Percentiles rank a stretch among this genome's conserved stretches.
These are phyloP conservation scores for Chaetomium tenue DNA, from an alignment of 495 filamentous ascomycete genomes.

Conservation along the genomic window DNA sequence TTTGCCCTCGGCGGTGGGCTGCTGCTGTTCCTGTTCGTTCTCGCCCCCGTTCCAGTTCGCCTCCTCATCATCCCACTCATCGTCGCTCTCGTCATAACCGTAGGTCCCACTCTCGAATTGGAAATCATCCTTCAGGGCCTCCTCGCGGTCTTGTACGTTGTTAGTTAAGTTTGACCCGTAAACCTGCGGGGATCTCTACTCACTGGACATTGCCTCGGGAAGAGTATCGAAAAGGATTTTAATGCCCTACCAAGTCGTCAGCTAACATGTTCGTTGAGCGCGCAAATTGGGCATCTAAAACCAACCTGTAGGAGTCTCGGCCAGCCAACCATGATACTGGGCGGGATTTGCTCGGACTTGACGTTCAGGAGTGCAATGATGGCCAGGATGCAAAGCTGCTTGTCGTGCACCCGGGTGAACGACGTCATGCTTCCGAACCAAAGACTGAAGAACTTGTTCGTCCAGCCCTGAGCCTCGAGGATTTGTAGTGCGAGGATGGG, in stretches of 20 bases:
- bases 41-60: constrained; percentile 55
- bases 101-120: constrained; percentile 65
- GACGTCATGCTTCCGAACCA: constrained; percentile 97
- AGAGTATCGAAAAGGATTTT: constrained; percentile 88
- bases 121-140: constrained; percentile 88
- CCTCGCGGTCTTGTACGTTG: constrained; percentile 68
- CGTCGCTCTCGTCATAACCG: constrained; percentile 74
- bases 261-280: not conserved
- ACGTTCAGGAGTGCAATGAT: constrained; percentile 82
- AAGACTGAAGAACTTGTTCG: constrained; percentile 98
- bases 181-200: constrained; percentile 29
- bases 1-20: constrained; percentile 62
- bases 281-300: not conserved
- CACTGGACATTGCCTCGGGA: constrained; percentile 80
- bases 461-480: constrained; percentile 87
- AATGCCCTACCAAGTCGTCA: constrained; percentile 56
- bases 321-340: constrained; percentile 92
- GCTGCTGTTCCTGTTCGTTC: constrained; percentile 51
- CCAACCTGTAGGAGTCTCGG: constrained; percentile 73
- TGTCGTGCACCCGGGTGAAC: constrained; percentile 93
- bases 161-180: constrained; percentile 13
- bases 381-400: constrained; percentile 93
- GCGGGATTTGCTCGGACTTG: constrained; percentile 71
- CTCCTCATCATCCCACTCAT: constrained; percentile 73
- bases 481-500: constrained; percentile 76